Conservation (phyloP, 768 basidiomycete genomes). For the Tricholoma furcatifolium region DNA sequence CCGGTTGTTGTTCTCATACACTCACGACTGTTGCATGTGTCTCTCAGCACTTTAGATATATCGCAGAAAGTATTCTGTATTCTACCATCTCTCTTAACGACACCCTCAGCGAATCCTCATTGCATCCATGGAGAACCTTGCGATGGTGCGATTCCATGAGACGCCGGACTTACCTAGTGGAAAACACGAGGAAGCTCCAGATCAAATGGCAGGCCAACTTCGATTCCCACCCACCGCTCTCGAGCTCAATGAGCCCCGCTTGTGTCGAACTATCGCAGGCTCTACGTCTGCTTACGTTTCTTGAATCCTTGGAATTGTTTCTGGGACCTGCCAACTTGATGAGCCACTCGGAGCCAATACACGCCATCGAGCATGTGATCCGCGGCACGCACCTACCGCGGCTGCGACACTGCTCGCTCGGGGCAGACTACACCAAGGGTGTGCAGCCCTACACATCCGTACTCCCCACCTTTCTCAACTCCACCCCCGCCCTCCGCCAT, state of each 20-base stretch:
- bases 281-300: constrained; percentile 33
- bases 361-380: constrained; percentile 48
- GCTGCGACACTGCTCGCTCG: constrained; percentile 40
- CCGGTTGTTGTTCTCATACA: constrained; percentile 30
- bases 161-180: constrained; percentile 42
- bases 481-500: constrained; percentile 40
- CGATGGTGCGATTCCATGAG: constrained; percentile 55
- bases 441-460: constrained; percentile 39
- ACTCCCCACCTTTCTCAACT: constrained; percentile 42
- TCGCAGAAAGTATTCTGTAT: constrained; percentile 62
- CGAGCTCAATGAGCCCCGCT: constrained; percentile 32
- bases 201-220: constrained; percentile 52
- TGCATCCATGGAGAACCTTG: constrained; percentile 40
- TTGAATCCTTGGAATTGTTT: constrained; percentile 57
- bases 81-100: constrained; percentile 50
- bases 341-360: constrained; percentile 22
- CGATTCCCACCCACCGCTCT: constrained; percentile 27
- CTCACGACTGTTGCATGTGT: constrained; percentile 43
- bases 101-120: constrained; percentile 37
- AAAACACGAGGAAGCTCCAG: constrained; percentile 44
- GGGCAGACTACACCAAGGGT: constrained; percentile 44
- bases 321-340: constrained; percentile 45
- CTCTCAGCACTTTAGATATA: constrained; percentile 46
- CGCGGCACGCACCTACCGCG: constrained; percentile 36
- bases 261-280: constrained; percentile 39